These are phyloP conservation scores for Xylaria hypoxylon DNA, from an alignment of 2,329 filamentous ascomycete genomes.

Conservation along the genomic window DNA sequence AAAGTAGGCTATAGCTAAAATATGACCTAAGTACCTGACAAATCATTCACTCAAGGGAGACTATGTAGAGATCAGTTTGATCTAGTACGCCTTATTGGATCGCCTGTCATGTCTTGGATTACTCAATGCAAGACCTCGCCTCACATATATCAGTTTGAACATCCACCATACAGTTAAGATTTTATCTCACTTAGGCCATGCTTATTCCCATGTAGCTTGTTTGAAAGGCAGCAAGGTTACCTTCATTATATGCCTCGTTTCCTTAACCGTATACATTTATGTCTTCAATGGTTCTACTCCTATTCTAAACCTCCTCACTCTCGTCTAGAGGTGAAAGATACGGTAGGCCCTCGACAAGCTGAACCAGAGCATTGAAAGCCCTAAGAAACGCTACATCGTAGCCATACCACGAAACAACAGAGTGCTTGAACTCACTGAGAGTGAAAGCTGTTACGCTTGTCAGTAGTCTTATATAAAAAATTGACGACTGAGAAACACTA, in stretches of 20 bases:
- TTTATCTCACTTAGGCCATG: neutral
- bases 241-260: no score
- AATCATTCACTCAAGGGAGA: no score
- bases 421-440: neutral
- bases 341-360: neutral
- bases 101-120: neutral
- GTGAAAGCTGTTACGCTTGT: slow-evolving; percentile 10
- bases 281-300: neutral
- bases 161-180: neutral
- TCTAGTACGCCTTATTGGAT: no score
- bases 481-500: no score
- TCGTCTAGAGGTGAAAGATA: neutral
- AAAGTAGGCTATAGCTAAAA: no score
- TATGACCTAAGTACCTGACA: no score
- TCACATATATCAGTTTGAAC: neutral
- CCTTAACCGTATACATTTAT: no score
- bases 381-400: slow-evolving; percentile 10
- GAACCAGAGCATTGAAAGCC: neutral
- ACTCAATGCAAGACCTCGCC: neutral
- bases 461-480: neutral
- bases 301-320: neutral
- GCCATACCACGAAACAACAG: slow-evolving; percentile 20
- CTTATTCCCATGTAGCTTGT: no score
- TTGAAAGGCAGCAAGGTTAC: no score
- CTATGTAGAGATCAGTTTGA: no score